Evolutionary conservation across 2,329 filamentous ascomycete species (phyloP).

Genomic region (Neopestalotiopsis rosae): DNA sequence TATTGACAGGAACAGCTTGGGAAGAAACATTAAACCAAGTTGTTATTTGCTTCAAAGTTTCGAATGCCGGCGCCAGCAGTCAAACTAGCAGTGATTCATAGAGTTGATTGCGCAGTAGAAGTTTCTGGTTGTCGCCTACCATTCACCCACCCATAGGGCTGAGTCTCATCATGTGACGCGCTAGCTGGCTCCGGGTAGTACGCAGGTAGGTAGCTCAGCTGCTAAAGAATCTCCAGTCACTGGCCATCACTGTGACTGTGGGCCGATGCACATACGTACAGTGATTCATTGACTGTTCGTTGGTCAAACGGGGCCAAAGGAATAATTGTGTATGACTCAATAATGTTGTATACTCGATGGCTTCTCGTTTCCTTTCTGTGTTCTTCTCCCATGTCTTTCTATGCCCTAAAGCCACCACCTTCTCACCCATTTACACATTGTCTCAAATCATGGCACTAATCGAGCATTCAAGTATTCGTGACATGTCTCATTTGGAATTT

Average conservation of each 20-base stretch:
- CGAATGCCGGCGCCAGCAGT: not conserved
- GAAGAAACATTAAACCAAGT: not conserved
- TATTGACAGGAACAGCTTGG: not conserved
- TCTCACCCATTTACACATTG: too few species aligned
- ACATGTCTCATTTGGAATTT: not conserved
- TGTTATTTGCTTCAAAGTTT: not conserved
- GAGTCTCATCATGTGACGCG: slow-evolving; percentile 30
- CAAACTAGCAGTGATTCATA: not conserved
- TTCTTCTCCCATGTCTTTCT: not conserved
- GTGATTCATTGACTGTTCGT: not conserved
- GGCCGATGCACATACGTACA: not conserved
- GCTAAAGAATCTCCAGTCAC: not conserved
- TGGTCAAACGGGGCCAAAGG: too few species aligned
- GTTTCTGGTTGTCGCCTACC: not conserved
- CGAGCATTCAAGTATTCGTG: not conserved
- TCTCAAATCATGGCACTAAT: too few species aligned
- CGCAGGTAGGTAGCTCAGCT: not conserved
- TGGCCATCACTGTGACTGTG: not conserved
- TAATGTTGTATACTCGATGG: too few species aligned
- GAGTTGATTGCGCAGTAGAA: not conserved
- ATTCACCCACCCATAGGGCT: slow-evolving; percentile 27
- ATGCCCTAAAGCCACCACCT: not conserved
- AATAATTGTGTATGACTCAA: too few species aligned
- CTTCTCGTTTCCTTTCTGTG: not conserved
- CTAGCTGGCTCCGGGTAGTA: not conserved